Conservation (phyloP, 129 eudicot genomes). For the Centaurea solstitialis region DNA sequence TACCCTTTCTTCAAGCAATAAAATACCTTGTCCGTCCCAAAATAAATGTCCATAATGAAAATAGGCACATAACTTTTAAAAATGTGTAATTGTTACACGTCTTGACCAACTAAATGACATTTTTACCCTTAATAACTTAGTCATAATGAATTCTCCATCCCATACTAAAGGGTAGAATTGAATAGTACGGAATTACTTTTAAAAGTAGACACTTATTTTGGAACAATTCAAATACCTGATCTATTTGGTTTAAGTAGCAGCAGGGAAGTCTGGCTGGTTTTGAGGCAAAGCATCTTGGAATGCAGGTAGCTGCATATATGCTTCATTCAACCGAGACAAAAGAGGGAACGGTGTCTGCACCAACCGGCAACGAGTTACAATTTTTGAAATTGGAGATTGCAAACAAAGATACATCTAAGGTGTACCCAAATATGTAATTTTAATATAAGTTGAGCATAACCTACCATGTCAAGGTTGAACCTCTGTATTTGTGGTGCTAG, state of each 20-base stretch:
- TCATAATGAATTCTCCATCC: neutral
- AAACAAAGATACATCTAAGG: neutral
- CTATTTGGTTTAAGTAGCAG: slow-evolving; percentile 12
- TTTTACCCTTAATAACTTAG: neutral
- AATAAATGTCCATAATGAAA: too few relatives aligned
- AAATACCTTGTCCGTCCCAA: too few relatives aligned
- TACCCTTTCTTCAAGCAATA: neutral
- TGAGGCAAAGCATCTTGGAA: slow-evolving; percentile 70
- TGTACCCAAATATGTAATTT: neutral
- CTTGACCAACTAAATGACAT: too few relatives aligned
- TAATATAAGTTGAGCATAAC: neutral
- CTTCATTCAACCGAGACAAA: slow-evolving; percentile 54
- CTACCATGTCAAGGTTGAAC: slow-evolving; percentile 73
- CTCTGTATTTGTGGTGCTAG: slow-evolving; percentile 67
- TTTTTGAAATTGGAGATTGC: neutral
- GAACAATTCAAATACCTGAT: slow-evolving; percentile 14
- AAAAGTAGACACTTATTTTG: neutral
- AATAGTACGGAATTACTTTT: neutral
- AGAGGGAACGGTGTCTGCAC: slow-evolving; percentile 63
- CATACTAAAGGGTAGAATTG: neutral
- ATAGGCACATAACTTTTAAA: too few relatives aligned
- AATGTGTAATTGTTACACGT: too few relatives aligned
- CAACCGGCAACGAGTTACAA: neutral
- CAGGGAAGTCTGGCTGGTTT: slow-evolving; percentile 79
- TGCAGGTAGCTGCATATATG: slow-evolving; percentile 68